Evolutionary conservation across 2,329 filamentous ascomycete genomes (phyloP), one percentile per base, ranked within the genome.

Genomic region (Fusarium setosum): DNA sequence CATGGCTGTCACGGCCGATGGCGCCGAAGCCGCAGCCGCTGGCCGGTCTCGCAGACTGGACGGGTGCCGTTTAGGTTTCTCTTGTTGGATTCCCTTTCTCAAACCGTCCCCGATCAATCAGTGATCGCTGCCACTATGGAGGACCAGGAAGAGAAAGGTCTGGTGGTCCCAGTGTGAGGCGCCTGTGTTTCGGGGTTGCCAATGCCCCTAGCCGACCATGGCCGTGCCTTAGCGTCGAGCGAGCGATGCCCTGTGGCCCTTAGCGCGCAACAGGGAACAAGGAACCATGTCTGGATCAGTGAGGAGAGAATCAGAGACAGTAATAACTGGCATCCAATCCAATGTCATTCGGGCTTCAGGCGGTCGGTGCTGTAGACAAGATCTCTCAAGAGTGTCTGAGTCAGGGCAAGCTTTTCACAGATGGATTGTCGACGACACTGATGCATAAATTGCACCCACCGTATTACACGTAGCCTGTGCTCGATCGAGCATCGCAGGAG

Each of bases 111-210:
- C 54, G 54, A 49, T 63, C 54, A 66, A 56, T 64, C 53, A 57
- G 26, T 51, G 51, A 67, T 67, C 51, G 51, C 51, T 65, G 56
- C 51, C 51, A 54, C 18, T 67, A 56, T 58, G 64, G 64, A 64
- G 63, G 50, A 44, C 38, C 41, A 38, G 50, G 41, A 35, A 42
- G 57, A 57, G 42, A 54, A 56, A 18, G 61, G 67, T 49, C 56
- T 52, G 21, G 54, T 38, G 55, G 61, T 59, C 59, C 61, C 56
- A 63, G 65, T 61, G 41, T 31, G 52, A 63, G 64, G 63, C 60
- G 62, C 40, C 57, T 68, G 59, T 67, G 70, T 72, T 72, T 72
- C 66, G 70, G 66, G 61, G 57, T 52, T 66, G 56, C 60, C 54
- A 63, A 61, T 71, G 50, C 64, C 68, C 70, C 68, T 67, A 69